Percentiles rank a stretch among this genome's conserved stretches.
These are phyloP conservation scores for Candolleomyces eurysporus DNA, from an alignment of 768 basidiomycete species.

Conservation along the genomic window DNA sequence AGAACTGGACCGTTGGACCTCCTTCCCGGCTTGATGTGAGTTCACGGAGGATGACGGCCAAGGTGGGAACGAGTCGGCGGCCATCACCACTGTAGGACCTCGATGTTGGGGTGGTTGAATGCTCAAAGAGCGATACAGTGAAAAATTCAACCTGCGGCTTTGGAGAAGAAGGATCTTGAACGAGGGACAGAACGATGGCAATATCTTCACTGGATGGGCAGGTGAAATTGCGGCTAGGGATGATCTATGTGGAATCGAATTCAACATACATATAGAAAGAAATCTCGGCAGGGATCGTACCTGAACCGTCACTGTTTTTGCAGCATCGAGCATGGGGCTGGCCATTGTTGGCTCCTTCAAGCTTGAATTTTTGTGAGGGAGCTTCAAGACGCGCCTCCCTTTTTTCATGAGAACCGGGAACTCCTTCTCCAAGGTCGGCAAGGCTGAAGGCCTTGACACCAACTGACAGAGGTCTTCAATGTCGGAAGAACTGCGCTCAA, in stretches of 20 bases:
- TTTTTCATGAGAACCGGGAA: conserved; percentile 39
- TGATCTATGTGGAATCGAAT: conserved; percentile 26
- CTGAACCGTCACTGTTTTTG: conserved; percentile 29
- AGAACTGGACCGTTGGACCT: conserved; percentile 39
- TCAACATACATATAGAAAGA: conserved; percentile 3
- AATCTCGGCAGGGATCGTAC: conserved; percentile 18
- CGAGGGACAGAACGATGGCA: conserved; percentile 40
- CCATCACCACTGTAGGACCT: conserved; percentile 22
- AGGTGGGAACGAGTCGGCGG: conserved; percentile 29
- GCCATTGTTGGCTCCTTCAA: conserved; percentile 1
- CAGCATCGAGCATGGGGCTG: conserved; percentile 42
- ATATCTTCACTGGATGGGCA: conserved; percentile 46
- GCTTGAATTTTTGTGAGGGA: conserved; percentile 9
- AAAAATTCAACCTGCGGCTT: conserved; percentile 32
- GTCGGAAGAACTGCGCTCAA: conserved; percentile 25
- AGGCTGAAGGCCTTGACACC: conserved; percentile 23
- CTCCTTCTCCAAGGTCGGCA: conserved; percentile 26
- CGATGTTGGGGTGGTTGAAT: conserved; percentile 16
- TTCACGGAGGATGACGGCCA: conserved; percentile 33
- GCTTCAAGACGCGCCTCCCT: conserved; percentile 34
- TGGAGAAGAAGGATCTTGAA: conserved; percentile 39
- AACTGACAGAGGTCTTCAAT: conserved; percentile 48
- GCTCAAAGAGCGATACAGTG: conserved; percentile 32
- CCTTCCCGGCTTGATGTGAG: conserved; percentile 22
- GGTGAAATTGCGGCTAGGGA: conserved; percentile 41